Conservation (phyloP, 2,329 filamentous ascomycete genomes). For the Trichoderma pleuroti region DNA sequence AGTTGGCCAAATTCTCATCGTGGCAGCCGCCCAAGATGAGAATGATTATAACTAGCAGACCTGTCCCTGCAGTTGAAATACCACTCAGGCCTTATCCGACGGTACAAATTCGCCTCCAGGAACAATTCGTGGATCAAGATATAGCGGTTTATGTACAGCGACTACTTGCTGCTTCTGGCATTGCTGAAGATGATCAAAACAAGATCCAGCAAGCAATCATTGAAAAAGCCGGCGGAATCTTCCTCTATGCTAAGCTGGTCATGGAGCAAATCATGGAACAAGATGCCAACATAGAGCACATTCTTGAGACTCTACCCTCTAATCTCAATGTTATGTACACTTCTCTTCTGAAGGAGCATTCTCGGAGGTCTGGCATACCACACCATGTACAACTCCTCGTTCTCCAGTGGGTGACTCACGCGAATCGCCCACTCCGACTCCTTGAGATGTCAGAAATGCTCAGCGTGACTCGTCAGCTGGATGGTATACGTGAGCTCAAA, state of each 20-base stretch:
- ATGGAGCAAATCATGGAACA: slow-evolving; percentile 36
- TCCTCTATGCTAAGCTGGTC: slow-evolving; percentile 43
- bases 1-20: slow-evolving; percentile 31
- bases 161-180: slow-evolving; percentile 15
- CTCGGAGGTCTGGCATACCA: slow-evolving; percentile 31
- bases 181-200: slow-evolving; percentile 21
- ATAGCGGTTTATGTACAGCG: slow-evolving; percentile 36
- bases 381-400: slow-evolving; percentile 36
- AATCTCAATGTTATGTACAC: slow-evolving; percentile 40
- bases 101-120: slow-evolving; percentile 36
- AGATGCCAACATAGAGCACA: slow-evolving; percentile 24
- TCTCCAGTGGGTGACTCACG: slow-evolving; percentile 41
- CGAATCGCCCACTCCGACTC: slow-evolving; percentile 39
- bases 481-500: not conserved
- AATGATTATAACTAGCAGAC: slow-evolving; percentile 42
- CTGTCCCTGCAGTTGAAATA: slow-evolving; percentile 29
- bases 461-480: slow-evolving; percentile 8
- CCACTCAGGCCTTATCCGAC: slow-evolving; percentile 26
- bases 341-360: slow-evolving; percentile 37
- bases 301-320: slow-evolving; percentile 34
- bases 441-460: slow-evolving; percentile 39
- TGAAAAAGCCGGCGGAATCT: slow-evolving; percentile 39
- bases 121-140: slow-evolving; percentile 36
- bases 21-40: slow-evolving; percentile 35
- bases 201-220: slow-evolving; percentile 30